Conservation (phyloP, 2,329 filamentous ascomycete species). For the Nigrograna mackinnonii region DNA sequence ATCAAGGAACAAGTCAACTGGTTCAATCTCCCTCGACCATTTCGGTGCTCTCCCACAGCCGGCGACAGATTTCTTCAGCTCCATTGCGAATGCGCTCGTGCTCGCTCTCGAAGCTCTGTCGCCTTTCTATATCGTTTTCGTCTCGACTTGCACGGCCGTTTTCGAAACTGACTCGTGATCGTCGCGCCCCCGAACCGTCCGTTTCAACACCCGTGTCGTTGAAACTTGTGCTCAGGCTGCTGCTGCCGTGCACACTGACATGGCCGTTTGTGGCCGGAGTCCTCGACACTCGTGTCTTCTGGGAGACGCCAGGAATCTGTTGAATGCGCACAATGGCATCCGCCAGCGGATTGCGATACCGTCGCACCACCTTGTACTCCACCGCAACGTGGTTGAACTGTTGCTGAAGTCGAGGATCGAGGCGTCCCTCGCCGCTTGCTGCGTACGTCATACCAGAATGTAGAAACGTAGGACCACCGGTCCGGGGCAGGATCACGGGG, state of each 20-base stretch:
- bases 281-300: constrained; percentile 24
- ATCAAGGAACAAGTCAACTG: too few relatives aligned
- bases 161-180: constrained; percentile 35
- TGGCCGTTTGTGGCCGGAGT: constrained; percentile 26
- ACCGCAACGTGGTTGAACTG: constrained; percentile 71
- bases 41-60: constrained; percentile 44
- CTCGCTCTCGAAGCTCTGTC: constrained; percentile 34
- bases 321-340: constrained; percentile 62
- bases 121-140: constrained; percentile 23
- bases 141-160: constrained; percentile 21
- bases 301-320: constrained; percentile 52
- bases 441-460: constrained; percentile 40
- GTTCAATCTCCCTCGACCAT: constrained; percentile 40
- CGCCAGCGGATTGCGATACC: constrained; percentile 72
- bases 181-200: constrained; percentile 24
- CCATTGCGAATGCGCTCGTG: constrained; percentile 29
- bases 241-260: constrained; percentile 24
- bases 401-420: constrained; percentile 65
- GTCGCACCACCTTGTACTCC: constrained; percentile 74
- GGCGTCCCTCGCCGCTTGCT: constrained; percentile 43
- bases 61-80: constrained; percentile 43
- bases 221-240: constrained; percentile 35
- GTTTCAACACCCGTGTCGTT: constrained; percentile 29
- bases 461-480: constrained; percentile 36
- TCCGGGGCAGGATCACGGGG: constrained; percentile 42